Percentiles rank a stretch among this genome's conserved stretches.
phyloP scores from a whole-genome alignment of 2,329 filamentous ascomycete genomes.

The Scedosporium apiospermum region DNA sequence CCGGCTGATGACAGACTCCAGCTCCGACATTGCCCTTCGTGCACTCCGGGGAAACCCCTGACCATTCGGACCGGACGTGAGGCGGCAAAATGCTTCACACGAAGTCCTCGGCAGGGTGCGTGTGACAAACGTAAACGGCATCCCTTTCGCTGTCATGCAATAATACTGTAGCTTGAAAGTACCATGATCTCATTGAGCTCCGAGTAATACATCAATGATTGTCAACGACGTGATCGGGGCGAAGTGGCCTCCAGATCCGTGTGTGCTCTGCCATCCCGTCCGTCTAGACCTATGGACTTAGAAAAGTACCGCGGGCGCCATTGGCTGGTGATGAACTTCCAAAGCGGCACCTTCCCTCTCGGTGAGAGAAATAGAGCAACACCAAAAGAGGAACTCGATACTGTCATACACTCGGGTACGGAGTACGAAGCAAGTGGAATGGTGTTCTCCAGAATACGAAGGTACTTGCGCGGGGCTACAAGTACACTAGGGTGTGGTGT shows the following conservation, averaged over 20 bases:
- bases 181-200: background rate
- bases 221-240: background rate
- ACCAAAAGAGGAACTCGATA: background rate
- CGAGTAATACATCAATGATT: background rate
- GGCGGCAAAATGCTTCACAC: background rate
- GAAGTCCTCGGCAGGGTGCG: background rate
- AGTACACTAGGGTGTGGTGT: background rate
- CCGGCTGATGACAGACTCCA: background rate
- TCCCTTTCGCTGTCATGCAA: background rate
- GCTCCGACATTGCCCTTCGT: background rate
- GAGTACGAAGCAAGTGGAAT: background rate
- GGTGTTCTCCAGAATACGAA: background rate
- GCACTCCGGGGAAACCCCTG: background rate
- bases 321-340: background rate
- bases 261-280: background rate
- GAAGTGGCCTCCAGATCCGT: background rate
- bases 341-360: background rate
- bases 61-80: background rate
- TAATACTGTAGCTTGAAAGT: background rate
- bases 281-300: background rate
- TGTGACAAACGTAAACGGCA: background rate
- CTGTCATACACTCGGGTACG: background rate
- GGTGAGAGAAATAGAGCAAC: background rate
- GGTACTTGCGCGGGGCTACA: background rate
- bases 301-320: background rate